Evolutionary conservation across 768 basidiomycete species (phyloP).

Genomic region (Mycena galopus): DNA sequence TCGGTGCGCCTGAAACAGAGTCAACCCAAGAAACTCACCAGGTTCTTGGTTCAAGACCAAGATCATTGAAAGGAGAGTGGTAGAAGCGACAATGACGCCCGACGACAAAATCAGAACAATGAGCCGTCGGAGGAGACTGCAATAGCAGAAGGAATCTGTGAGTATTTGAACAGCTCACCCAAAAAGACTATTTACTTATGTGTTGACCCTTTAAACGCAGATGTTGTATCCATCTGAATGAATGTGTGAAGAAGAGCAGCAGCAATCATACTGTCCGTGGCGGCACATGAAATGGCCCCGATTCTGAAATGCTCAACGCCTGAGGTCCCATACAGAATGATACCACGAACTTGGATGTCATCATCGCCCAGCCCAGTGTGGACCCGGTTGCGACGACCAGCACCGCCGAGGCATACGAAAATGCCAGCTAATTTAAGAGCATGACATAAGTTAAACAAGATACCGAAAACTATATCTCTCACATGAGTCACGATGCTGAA

Average conservation of each 20-base stretch:
- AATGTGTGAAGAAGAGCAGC: conserved; percentile 1
- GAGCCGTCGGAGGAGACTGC: conserved; percentile 30
- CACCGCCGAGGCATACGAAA: neutral
- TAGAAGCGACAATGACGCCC: conserved; percentile 22
- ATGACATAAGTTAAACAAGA: neutral
- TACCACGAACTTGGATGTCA: conserved; percentile 20
- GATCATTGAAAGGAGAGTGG: conserved; percentile 12
- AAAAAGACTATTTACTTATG: neutral
- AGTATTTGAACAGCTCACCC: no score
- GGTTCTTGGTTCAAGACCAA: neutral
- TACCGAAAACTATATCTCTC: neutral
- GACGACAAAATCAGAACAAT: conserved; percentile 15
- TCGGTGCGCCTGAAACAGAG: neutral
- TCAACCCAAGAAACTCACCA: conserved; percentile 3
- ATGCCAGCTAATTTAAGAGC: neutral
- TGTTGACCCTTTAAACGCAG: neutral
- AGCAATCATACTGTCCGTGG: conserved; percentile 19
- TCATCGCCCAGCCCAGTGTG: neutral
- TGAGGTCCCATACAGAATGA: no score
- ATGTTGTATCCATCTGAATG: neutral
- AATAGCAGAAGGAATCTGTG: no score
- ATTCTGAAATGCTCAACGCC: neutral
- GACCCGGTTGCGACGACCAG: neutral
- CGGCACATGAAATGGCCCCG: conserved; percentile 21
- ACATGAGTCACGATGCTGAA: conserved; percentile 12